Evolutionary conservation across 1,284 basidiomycete genomes (phyloP), one percentile per base, ranked within the genome.

Genomic region (Ganoderma sinense): DNA sequence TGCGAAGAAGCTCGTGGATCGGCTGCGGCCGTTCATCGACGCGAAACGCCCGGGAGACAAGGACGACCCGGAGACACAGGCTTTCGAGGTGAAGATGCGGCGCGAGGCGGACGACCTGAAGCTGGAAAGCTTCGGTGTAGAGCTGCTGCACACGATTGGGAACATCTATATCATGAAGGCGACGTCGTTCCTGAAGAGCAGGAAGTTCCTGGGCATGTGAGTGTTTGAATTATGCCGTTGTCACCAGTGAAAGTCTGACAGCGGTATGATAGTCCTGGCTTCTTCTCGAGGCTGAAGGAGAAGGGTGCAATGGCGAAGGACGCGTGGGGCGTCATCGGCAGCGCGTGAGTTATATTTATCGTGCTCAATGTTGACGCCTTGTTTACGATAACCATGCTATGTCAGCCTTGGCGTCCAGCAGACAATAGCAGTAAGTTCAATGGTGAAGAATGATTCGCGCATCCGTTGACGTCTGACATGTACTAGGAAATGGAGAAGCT

Each of bases 61-160:
- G 73, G 91, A 94, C 69, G 97, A 99, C 78, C 84, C 91, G 0
- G 97, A 99, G 84, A 95, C 94, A 6, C 81, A 82, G 69, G 85
- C 86, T 26, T 97, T 97, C 78, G 91, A 94, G 80, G 85, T 87
- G 65, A 90, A 87, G 80, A 95, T 98, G 81, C 87, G 84, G 78
- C 85, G 89, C 58, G 98, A 99, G 81, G 96, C 96, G 1, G 96
- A 98, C 74, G 98, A 99, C 84, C 81, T 99, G 77, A 99, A 99
- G 85, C 83, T 99, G 69, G 98, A 99, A 84, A 97, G 96, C 74
- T 99, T 99, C 81, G 98, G 98, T 68, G 92, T 99, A 55, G 97
- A 99, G 89, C 85, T 96, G 63, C 82, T 96, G 51, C 94, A 96
- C 75, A 91, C 94, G 16, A 97, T 97, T 75, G 95, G 95, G 2